Percentiles rank a stretch among this genome's conserved stretches.
These are phyloP conservation scores for Ophiostoma angusticollis DNA, from an alignment of 2,329 filamentous ascomycete species.

Conservation along the genomic window DNA sequence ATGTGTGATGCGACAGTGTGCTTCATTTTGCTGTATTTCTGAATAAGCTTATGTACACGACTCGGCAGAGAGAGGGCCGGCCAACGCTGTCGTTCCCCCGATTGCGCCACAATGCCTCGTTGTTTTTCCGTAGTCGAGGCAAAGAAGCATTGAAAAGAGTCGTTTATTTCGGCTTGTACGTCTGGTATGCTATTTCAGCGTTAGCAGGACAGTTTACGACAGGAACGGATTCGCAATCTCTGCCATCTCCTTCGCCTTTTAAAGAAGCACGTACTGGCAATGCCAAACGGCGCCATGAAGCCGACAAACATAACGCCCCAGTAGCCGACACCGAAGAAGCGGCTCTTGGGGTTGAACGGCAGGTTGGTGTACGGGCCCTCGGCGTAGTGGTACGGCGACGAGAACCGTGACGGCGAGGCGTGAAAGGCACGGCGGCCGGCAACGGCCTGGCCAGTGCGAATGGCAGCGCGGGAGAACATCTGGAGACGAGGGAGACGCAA, in stretches of 20 bases:
- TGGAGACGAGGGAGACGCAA: slow-evolving; percentile 23
- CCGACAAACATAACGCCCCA: slow-evolving; percentile 54
- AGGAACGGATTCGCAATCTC: too few relatives aligned
- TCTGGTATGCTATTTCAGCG: slow-evolving; percentile 41
- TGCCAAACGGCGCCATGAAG: slow-evolving; percentile 51
- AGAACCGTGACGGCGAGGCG: slow-evolving; percentile 70
- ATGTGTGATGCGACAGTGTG: too few relatives aligned
- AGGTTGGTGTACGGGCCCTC: slow-evolving; percentile 92
- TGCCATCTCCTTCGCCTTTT: too few relatives aligned
- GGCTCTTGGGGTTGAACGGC: slow-evolving; percentile 90
- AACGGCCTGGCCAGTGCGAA: slow-evolving; percentile 41
- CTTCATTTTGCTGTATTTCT: too few relatives aligned
- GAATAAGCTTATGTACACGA: slow-evolving; percentile 22
- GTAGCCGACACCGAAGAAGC: slow-evolving; percentile 72
- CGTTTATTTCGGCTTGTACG: slow-evolving; percentile 32
- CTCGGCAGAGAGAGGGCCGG: too few relatives aligned
- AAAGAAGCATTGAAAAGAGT: slow-evolving; percentile 4
- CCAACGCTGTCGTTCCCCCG: neutral
- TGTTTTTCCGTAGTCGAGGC: too few relatives aligned
- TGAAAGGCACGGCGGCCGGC: slow-evolving; percentile 82
- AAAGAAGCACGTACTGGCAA: slow-evolving; percentile 39
- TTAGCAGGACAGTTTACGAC: too few relatives aligned
- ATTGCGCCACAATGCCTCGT: too few relatives aligned
- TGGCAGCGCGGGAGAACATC: slow-evolving; percentile 66
- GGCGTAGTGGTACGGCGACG: slow-evolving; percentile 94